Evolutionary conservation across 2,329 filamentous ascomycete species (phyloP), one percentile per base, ranked within the genome.

Genomic region (Epichloe scottii): DNA sequence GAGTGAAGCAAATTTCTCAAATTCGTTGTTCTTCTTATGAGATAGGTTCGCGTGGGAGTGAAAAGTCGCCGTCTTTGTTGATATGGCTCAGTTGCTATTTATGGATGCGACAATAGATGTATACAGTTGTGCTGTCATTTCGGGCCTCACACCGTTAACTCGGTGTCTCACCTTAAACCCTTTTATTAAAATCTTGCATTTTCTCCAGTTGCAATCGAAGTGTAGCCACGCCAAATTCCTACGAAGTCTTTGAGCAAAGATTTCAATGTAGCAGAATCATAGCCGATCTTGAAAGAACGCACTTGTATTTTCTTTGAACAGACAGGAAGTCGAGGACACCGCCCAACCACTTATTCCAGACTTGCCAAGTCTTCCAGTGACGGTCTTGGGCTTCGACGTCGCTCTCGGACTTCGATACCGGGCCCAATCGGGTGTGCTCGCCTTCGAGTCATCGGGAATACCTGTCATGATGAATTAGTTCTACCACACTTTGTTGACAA

Each of bases 351-450:
- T 57, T 69, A 87, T 71, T 91, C 85, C 67, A 89, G 62, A 56
- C 81, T 79, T 15, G 85, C 78, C 58, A 85, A 75, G 61, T 85
- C 81, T 53, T 81, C 73, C 61, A 91, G 60, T 58, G 78, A 76
- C 60, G 74, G 70, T 39, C 76, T 70, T 55, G 75, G 70, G 64
- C 74, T 75, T 53, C 78, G 70, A 42, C 81, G 78, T 62, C 82
- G 77, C 51, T 90, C 81, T 60, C 82, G 76, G 57, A 90, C 76
- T 67, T 95, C 89, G 56, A 96, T 81, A 12, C 90, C 89, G 3
- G 89, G 88, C 0, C 89, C 89, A 49, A 90, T 77, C 34, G 85
- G 68, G 55, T 85, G 79, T 46, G 76, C 71, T 61, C 75, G 74
- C 63, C 87, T 77, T 62, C 87, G 70, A 1, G 75, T 73, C 10